Evolutionary conservation across 2,329 filamentous ascomycete genomes (phyloP).

Genomic region (Exutisphaerella laricina): DNA sequence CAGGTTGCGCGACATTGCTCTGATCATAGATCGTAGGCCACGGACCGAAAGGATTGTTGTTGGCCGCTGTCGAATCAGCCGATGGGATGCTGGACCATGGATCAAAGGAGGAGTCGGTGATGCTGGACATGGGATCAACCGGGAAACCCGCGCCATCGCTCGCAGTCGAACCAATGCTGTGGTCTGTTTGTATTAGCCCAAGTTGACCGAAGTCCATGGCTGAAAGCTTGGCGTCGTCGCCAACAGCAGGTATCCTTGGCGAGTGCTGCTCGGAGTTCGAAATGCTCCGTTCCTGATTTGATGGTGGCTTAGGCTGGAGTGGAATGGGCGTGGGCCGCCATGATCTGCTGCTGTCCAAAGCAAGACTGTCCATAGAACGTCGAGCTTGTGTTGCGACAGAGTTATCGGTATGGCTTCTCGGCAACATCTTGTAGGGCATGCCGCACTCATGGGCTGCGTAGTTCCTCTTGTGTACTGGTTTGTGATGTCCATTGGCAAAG

Average conservation of each 20-base stretch:
- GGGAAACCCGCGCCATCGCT: constrained; percentile 22
- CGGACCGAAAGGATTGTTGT: constrained; percentile 32
- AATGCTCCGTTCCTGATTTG: constrained; percentile 16
- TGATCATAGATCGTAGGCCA: constrained; percentile 28
- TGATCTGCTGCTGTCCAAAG: constrained; percentile 25
- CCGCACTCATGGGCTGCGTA: constrained; percentile 59
- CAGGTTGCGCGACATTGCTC: constrained; percentile 30
- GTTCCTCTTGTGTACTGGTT: constrained; percentile 60
- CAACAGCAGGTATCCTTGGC: constrained; percentile 20
- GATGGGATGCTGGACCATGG: constrained; percentile 30
- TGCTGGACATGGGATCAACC: constrained; percentile 25
- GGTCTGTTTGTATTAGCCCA: constrained; percentile 22
- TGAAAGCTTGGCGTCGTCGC: constrained; percentile 17
- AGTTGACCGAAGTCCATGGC: constrained; percentile 26
- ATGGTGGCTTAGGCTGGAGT: background rate
- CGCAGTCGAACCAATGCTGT: constrained; percentile 20
- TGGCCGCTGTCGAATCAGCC: constrained; percentile 25
- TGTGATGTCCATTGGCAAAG: constrained; percentile 60
- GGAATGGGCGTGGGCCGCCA: constrained; percentile 1
- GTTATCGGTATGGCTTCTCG: constrained; percentile 48
- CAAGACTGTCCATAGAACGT: constrained; percentile 50
- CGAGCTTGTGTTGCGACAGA: constrained; percentile 39
- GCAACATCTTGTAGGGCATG: constrained; percentile 59
- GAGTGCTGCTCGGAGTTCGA: constrained; percentile 32
- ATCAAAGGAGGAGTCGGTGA: constrained; percentile 27